Conservation (phyloP, 2,329 filamentous ascomycete species). For the Penicillium digitatum region DNA sequence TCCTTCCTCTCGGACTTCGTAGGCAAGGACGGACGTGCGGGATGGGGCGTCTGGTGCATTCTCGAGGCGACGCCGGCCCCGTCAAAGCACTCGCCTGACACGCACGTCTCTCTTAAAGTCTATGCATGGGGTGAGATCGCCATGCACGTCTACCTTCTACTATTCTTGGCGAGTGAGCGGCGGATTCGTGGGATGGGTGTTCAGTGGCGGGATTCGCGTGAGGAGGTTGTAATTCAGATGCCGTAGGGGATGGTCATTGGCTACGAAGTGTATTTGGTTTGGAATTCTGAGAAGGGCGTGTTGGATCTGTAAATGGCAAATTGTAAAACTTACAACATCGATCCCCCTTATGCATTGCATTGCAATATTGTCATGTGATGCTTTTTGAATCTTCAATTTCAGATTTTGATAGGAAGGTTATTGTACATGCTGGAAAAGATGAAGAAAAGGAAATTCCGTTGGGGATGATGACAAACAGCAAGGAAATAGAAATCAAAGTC, state of each 20-base stretch:
- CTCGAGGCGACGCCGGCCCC: conserved; percentile 20
- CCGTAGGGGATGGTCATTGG: conserved; percentile 14
- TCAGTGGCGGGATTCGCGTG: conserved; percentile 64
- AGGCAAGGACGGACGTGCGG: conserved; percentile 37
- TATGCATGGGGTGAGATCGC: conserved; percentile 76
- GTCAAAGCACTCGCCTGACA: background rate
- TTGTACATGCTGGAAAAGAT: conserved; percentile 19
- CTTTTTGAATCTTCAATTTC: conserved; percentile 6
- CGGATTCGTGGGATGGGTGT: conserved; percentile 56
- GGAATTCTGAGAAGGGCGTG: too few species aligned
- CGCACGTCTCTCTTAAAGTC: conserved; percentile 33
- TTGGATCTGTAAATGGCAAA: background rate
- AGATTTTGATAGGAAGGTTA: conserved; percentile 9
- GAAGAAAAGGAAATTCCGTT: background rate
- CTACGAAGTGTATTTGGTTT: background rate
- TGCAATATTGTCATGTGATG: background rate
- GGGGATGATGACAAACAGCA: background rate
- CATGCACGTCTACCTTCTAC: conserved; percentile 67
- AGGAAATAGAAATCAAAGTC: background rate
- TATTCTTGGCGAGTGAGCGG: conserved; percentile 68
- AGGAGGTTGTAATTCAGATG: conserved; percentile 54
- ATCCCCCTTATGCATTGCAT: background rate
- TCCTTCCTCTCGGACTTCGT: conserved; percentile 39
- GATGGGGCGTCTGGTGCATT: conserved; percentile 46
- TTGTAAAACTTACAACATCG: background rate